A percentile compares a stretch with the other conserved stretches of the same genome.
Conservation (phyloP, 805 yeast species). For the Ogataea ramenticola region DNA sequence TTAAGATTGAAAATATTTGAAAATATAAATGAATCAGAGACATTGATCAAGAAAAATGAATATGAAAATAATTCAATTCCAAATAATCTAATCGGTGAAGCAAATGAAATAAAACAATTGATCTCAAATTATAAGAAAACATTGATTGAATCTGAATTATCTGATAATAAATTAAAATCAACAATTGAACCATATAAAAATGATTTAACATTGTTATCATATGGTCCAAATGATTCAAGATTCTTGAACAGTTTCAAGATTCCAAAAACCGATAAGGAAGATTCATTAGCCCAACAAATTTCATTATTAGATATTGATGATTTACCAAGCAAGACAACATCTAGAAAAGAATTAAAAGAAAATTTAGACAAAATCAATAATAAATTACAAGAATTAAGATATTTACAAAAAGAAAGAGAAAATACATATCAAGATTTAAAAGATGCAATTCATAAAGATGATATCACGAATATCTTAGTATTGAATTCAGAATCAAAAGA, state of each 20-base stretch:
- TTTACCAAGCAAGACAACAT: constrained; percentile 8
- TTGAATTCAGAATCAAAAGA: constrained; percentile 45
- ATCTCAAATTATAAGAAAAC: constrained; percentile 51
- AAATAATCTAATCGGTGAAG: constrained; percentile 12
- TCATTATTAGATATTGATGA: constrained; percentile 65
- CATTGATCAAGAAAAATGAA: constrained; percentile 23
- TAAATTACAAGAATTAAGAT: constrained; percentile 52
- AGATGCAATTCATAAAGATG: constrained; percentile 67
- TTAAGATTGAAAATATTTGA: constrained; percentile 31
- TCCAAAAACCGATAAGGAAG: constrained; percentile 3
- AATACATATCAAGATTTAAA: constrained; percentile 60
- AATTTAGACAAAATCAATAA: constrained; percentile 47
- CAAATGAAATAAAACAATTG: constrained; percentile 37
- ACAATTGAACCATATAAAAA: constrained; percentile 34
- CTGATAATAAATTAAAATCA: constrained; percentile 48
- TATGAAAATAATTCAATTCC: constrained; percentile 26
- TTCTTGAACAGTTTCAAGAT: constrained; percentile 26
- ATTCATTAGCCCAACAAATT: constrained; percentile 21
- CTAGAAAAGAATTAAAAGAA: constrained; percentile 15
- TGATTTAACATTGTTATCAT: constrained; percentile 37
- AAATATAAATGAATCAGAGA: constrained; percentile 29
- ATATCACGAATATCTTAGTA: constrained; percentile 69
- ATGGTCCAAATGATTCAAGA: constrained; percentile 35
- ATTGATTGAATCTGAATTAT: constrained; percentile 49
- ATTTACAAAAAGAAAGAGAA: constrained; percentile 56